These are phyloP conservation scores for Mucuna pruriens DNA, from an alignment of 306 rosid species.

Conservation along the genomic window DNA sequence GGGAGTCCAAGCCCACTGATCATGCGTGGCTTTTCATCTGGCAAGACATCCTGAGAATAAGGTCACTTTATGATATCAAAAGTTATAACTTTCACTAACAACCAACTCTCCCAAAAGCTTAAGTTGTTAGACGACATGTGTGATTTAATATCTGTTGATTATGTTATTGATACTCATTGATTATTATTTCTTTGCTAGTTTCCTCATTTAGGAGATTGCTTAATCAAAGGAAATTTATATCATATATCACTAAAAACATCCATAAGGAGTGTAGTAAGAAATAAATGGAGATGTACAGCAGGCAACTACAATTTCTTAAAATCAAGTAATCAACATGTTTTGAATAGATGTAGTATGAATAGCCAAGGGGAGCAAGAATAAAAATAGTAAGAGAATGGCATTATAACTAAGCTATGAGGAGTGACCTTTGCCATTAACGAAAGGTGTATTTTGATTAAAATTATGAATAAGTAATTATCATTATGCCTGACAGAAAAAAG, in stretches of 20 bases:
- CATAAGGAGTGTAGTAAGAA: neutral
- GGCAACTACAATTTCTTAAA: neutral
- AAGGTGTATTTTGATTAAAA: neutral
- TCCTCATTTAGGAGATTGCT: neutral
- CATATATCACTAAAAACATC: neutral
- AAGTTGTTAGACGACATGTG: neutral
- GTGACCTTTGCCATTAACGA: neutral
- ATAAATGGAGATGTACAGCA: neutral
- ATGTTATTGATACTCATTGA: neutral
- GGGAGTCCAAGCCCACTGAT: constrained; percentile 93
- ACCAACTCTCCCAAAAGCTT: constrained; percentile 18
- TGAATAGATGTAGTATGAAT: neutral
- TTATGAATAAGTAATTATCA: neutral
- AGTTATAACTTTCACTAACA: neutral
- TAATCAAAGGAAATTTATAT: neutral
- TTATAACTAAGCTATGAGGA: neutral
- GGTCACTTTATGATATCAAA: constrained; percentile 30
- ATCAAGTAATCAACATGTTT: neutral
- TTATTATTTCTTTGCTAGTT: neutral
- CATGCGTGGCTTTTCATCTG: constrained; percentile 84
- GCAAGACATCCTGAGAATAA: constrained; percentile 71
- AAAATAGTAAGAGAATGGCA: neutral
- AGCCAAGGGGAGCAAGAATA: neutral
- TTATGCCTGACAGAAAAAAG: neutral
- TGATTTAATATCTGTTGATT: constrained; percentile 5